Percentiles rank a stretch among this genome's conserved stretches.
Conservation (phyloP, 768 basidiomycete genomes). For the Kwoniella pini region DNA sequence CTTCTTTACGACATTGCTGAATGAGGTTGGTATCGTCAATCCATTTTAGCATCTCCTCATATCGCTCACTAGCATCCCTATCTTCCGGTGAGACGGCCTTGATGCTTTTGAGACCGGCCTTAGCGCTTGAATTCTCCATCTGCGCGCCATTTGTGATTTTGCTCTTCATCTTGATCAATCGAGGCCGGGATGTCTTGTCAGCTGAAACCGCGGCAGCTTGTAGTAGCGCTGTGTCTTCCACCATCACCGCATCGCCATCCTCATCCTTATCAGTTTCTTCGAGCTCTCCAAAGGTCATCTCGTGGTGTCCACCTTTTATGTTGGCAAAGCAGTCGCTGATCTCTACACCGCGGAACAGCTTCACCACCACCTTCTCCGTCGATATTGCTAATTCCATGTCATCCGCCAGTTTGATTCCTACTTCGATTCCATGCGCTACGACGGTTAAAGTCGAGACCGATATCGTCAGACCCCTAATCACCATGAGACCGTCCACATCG, state of each 20-base stretch:
- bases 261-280: constrained; percentile 10
- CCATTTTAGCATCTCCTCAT: constrained; percentile 12
- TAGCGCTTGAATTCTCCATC: constrained; percentile 3
- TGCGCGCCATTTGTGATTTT: constrained; percentile 18
- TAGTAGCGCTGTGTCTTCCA: constrained; percentile 22
- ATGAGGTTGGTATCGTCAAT: constrained; percentile 23
- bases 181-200: neutral
- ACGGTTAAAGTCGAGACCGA: constrained; percentile 23
- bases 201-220: constrained; percentile 13
- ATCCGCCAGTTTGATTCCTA: constrained; percentile 28
- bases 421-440: constrained; percentile 26
- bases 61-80: constrained; percentile 9
- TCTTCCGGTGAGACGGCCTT: constrained; percentile 18
- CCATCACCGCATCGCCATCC: constrained; percentile 28
- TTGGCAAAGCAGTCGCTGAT: constrained; percentile 30
- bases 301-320: constrained; percentile 19
- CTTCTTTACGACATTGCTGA: constrained; percentile 12
- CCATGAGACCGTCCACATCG: constrained; percentile 32
- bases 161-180: constrained; percentile 22
- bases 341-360: constrained; percentile 15
- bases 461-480: constrained; percentile 22
- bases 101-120: constrained; percentile 7
- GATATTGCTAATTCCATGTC: constrained; percentile 29
- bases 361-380: constrained; percentile 15
- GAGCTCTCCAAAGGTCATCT: constrained; percentile 29